phyloP scores from a whole-genome alignment of 768 basidiomycete species.

The Clitopilus passeckerianus region DNA sequence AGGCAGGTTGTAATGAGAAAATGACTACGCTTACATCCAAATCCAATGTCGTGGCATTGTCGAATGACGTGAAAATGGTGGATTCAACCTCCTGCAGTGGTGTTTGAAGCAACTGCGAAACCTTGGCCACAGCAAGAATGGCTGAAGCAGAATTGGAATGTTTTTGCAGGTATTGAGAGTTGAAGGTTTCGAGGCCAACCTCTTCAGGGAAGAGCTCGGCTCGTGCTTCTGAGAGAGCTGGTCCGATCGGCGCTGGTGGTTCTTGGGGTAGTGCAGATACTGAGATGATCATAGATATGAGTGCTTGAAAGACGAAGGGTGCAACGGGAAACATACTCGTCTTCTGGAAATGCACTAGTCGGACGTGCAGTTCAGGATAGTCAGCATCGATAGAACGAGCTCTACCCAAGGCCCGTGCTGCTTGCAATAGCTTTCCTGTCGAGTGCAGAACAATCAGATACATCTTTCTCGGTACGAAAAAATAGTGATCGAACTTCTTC shows the following conservation, averaged over 20 bases:
- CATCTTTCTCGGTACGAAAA: slow-evolving; percentile 16
- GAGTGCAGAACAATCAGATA: not conserved
- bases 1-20: not conserved
- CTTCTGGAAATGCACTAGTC: slow-evolving; percentile 60
- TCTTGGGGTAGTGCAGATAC: slow-evolving; percentile 40
- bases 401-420: slow-evolving; percentile 57
- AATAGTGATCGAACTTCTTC: slow-evolving; percentile 51
- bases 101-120: slow-evolving; percentile 37
- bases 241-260: slow-evolving; percentile 39
- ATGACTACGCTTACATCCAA: slow-evolving; percentile 34
- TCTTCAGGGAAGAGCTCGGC: slow-evolving; percentile 50
- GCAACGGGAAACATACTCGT: slow-evolving; percentile 36
- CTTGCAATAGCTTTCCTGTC: slow-evolving; percentile 66
- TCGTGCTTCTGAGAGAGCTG: slow-evolving; percentile 44
- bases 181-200: slow-evolving; percentile 60
- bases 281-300: slow-evolving; percentile 14
- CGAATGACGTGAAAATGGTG: slow-evolving; percentile 44
- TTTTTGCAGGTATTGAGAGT: slow-evolving; percentile 70
- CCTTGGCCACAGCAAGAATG: slow-evolving; percentile 63
- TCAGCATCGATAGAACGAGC: slow-evolving; percentile 50
- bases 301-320: no score
- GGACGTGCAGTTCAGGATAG: slow-evolving; percentile 66
- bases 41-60: slow-evolving; percentile 35
- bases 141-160: slow-evolving; percentile 46
- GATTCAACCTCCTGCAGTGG: slow-evolving; percentile 59